Percentiles rank a stretch among this genome's conserved stretches.
phyloP scores from a whole-genome alignment of 345 rosid genomes.

The Pugionium dolabratum region DNA sequence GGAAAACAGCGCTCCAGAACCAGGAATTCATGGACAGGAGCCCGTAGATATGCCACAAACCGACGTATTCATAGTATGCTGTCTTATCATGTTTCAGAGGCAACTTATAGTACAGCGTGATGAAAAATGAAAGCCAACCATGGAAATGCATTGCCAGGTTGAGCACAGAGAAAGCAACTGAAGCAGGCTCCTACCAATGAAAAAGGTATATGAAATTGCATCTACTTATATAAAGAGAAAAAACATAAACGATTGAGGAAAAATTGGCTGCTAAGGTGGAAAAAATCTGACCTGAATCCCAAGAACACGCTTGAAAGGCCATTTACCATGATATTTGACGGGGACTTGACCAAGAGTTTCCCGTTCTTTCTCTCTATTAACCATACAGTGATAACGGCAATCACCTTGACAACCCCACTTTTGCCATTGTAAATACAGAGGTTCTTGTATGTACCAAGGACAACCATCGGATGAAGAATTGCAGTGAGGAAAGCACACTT shows the following conservation, averaged over 20 bases:
- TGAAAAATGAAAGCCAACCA: slow-evolving; percentile 80
- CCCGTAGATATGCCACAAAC: slow-evolving; percentile 68
- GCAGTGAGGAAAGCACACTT: slow-evolving; percentile 64
- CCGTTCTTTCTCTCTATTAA: slow-evolving; percentile 61
- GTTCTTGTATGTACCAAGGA: slow-evolving; percentile 74
- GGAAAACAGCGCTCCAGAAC: slow-evolving; percentile 86
- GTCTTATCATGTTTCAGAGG: slow-evolving; percentile 55
- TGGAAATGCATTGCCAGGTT: slow-evolving; percentile 73
- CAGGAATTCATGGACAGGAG: slow-evolving; percentile 65
- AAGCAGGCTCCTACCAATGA: slow-evolving; percentile 61
- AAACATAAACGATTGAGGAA: background rate
- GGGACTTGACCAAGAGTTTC: slow-evolving; percentile 51
- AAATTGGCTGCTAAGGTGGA: background rate
- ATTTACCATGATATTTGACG: slow-evolving; percentile 79
- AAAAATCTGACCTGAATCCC: slow-evolving; percentile 61
- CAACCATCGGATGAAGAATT: slow-evolving; percentile 56
- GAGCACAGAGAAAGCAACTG: slow-evolving; percentile 73
- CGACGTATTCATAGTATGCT: slow-evolving; percentile 60
- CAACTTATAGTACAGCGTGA: slow-evolving; percentile 59
- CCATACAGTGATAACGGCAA: slow-evolving; percentile 73
- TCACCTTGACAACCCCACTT: slow-evolving; percentile 75
- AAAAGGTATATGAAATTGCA: slow-evolving; percentile 2
- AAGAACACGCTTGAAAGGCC: slow-evolving; percentile 73
- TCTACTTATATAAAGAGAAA: slow-evolving; percentile 10
- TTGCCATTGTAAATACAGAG: slow-evolving; percentile 63